Evolutionary conservation across 768 basidiomycete genomes (phyloP).

Genomic region (Tulasnella sp.): DNA sequence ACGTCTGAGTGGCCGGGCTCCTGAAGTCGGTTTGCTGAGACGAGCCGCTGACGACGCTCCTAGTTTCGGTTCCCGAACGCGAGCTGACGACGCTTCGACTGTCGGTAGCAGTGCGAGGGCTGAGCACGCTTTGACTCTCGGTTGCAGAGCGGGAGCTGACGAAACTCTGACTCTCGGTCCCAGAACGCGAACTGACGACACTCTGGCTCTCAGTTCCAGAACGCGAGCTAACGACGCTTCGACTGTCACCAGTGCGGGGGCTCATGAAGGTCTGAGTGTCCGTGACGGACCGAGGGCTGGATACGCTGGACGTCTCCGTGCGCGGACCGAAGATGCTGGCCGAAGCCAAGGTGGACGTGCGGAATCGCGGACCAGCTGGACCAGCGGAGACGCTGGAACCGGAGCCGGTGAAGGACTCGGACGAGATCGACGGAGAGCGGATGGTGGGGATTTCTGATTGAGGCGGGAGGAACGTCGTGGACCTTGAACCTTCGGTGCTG

Average conservation of each 20-base stretch:
- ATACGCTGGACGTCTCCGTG: not conserved
- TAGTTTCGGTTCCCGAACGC: not conserved
- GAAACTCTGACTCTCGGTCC: too few species aligned
- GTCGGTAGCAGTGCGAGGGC: not conserved
- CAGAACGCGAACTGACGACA: too few species aligned
- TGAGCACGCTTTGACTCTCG: not conserved
- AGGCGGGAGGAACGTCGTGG: slow-evolving; percentile 29
- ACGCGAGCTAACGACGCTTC: too few species aligned
- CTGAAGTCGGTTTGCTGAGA: not conserved
- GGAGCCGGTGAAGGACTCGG: slow-evolving; percentile 39
- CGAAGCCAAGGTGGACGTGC: not conserved
- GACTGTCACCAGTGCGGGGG: too few species aligned
- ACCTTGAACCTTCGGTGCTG: slow-evolving; percentile 24
- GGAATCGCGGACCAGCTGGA: not conserved
- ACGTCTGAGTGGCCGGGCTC: not conserved
- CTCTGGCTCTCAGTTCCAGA: not conserved
- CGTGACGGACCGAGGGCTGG: not conserved
- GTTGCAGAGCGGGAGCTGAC: too few species aligned
- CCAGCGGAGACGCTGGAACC: not conserved
- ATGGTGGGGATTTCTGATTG: slow-evolving; percentile 8
- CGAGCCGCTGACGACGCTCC: not conserved
- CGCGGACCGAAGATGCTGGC: not conserved
- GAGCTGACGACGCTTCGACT: not conserved
- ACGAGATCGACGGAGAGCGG: slow-evolving; percentile 35
- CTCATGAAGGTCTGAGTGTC: not conserved